Base-by-base conservation (phyloP, 306 rosid genomes). In the Cucumis hystrix region DNA sequence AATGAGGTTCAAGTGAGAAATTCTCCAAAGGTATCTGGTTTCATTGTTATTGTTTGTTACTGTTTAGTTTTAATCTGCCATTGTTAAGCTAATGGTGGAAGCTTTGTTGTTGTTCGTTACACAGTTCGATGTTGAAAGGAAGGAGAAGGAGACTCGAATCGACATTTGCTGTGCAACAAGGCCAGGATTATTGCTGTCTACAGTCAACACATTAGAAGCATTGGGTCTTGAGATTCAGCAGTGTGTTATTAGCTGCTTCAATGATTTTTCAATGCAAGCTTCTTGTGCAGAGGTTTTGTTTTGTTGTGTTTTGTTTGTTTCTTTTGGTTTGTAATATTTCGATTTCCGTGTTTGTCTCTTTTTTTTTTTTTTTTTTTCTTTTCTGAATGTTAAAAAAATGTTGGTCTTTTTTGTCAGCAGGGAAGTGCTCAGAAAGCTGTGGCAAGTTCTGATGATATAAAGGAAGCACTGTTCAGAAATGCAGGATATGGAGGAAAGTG, bases 401-500 rank as follows among this genome's bases (percentile, higher is more conserved):
- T 71, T 52, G 41, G 28, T 76, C 71, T 76, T 3, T 64, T 57
- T 23, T 81, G 80, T 12, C 41, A 37, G 67, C 82, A 91, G 98
- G 97, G 59, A 35, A 85, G 80, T 39, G 88, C 82, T 78, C 87
- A 91, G 88, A 85, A 87, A 75, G 81, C 80, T 77, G 54, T 86
- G 67, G 70, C 86, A 65, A 88, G 82, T 68, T 83, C 87, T 30
- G 97, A 90, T 76, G 98, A 91, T 39, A 83, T 94, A 85, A 91
- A 91, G 90, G 93, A 94, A 81, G 91, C 92, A 76, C 81, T 94
- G 23, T 94, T 94, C 94, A 89, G 97, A 87, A 94, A 88, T 85
- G 98, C 98, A 78, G 98, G 98, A 57, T 94, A 94, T 85, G 97
- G 98, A 81, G 98, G 97, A 21, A 87, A 88, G 80, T 91, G 95